Percentiles rank a stretch among this genome's conserved stretches.
These are phyloP conservation scores for Leccinum ochraceum DNA, from an alignment of 768 basidiomycete genomes.

Conservation along the genomic window DNA sequence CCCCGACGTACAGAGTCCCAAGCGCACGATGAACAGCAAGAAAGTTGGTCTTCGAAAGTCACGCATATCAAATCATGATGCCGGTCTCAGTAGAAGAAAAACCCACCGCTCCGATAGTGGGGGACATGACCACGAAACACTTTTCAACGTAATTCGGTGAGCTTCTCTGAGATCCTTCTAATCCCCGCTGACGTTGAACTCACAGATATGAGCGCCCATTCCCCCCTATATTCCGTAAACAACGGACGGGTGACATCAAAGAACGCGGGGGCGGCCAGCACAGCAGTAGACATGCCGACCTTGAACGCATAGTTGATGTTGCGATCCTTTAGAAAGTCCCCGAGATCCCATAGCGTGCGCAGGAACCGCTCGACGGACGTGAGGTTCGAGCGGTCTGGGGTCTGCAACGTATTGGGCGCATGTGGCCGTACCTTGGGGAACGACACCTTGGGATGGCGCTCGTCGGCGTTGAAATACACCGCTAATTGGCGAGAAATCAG, in stretches of 20 bases:
- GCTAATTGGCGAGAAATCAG: conserved; percentile 34
- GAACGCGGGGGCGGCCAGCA: conserved; percentile 88
- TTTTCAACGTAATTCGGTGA: conserved; percentile 26
- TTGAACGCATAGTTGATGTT: conserved; percentile 89
- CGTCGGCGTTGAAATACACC: conserved; percentile 52
- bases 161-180: conserved; percentile 1
- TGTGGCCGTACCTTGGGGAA: conserved; percentile 85
- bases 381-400: conserved; percentile 64
- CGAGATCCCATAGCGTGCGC: conserved; percentile 72
- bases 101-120: conserved; percentile 81
- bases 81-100: not conserved
- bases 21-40: conserved; percentile 79
- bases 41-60: conserved; percentile 69
- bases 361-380: conserved; percentile 61
- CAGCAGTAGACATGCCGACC: conserved; percentile 77
- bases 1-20: conserved; percentile 70
- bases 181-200: conserved; percentile 28
- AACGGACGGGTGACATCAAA: conserved; percentile 72
- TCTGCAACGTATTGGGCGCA: conserved; percentile 84
- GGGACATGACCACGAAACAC: conserved; percentile 92
- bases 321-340: conserved; percentile 62
- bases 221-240: conserved; percentile 83
- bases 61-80: conserved; percentile 13
- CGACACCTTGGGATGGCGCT: conserved; percentile 51
- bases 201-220: conserved; percentile 96